These are phyloP conservation scores for Septoria petroselini DNA, from an alignment of 2,329 filamentous ascomycete species.

Conservation along the genomic window DNA sequence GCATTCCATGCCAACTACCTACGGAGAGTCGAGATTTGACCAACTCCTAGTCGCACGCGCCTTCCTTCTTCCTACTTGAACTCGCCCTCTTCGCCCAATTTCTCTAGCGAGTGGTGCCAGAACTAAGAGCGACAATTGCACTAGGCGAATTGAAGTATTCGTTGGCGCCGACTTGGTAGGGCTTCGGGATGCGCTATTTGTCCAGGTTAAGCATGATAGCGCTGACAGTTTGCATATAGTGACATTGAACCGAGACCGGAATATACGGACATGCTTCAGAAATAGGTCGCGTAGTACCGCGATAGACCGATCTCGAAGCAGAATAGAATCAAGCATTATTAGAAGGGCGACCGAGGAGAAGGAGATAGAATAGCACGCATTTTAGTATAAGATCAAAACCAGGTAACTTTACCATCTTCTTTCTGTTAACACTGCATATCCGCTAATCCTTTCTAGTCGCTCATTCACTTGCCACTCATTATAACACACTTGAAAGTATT, in stretches of 20 bases:
- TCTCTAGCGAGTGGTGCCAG: neutral
- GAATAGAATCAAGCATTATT: no score
- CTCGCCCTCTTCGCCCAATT: neutral
- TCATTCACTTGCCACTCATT: slow-evolving; percentile 15
- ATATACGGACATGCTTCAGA: slow-evolving; percentile 7
- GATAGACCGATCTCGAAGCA: no score
- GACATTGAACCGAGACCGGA: slow-evolving; percentile 20
- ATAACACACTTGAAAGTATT: slow-evolving; percentile 7
- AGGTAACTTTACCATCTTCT: slow-evolving; percentile 3
- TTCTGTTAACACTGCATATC: neutral
- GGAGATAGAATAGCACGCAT: no score
- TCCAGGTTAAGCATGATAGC: neutral
- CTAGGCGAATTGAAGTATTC: neutral
- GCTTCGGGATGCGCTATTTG: neutral
- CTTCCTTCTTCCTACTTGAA: neutral
- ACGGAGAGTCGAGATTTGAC: neutral
- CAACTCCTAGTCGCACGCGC: neutral
- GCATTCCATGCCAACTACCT: neutral
- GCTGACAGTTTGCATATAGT: neutral
- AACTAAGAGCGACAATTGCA: neutral
- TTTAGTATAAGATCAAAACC: slow-evolving; percentile 11
- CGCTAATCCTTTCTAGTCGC: slow-evolving; percentile 12
- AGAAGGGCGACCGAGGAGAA: no score
- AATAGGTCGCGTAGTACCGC: no score
- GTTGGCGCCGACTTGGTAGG: neutral